Evolutionary conservation across 208 protist species (phyloP).

Genomic region (Leishmania martiniquensis): DNA sequence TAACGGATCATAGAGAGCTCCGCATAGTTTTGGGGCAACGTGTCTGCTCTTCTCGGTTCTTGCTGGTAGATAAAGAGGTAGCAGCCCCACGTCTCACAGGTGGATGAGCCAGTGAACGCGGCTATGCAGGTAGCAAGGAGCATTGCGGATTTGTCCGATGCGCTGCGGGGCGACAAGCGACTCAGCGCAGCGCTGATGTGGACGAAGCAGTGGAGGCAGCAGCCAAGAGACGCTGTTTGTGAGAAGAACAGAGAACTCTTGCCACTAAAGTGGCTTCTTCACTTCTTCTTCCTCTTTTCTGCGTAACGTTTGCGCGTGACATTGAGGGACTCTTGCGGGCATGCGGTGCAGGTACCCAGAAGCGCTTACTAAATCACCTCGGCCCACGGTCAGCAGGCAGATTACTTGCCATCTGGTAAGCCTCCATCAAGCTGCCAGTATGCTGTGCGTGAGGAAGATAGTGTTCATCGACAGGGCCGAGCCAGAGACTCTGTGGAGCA

Average conservation of each 20-base stretch:
- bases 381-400: neutral
- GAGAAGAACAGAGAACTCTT: neutral
- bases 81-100: neutral
- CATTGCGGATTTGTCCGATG: neutral
- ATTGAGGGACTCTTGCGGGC: neutral
- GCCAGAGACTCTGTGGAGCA: conserved; percentile 37
- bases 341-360: neutral
- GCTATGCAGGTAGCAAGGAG: neutral
- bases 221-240: neutral
- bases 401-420: neutral
- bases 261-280: neutral
- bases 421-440: conserved; percentile 2
- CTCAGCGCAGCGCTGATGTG: neutral
- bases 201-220: neutral
- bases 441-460: conserved; percentile 51
- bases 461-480: conserved; percentile 54
- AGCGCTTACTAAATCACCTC: neutral
- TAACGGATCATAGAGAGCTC: neutral
- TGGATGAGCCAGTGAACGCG: neutral
- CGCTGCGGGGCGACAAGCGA: neutral
- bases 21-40: neutral
- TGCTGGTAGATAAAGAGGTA: neutral
- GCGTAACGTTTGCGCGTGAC: neutral
- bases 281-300: conserved; percentile 1
- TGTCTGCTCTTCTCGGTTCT: neutral